phyloP scores from a whole-genome alignment of 306 rosid species.

The Casuarina glauca region DNA sequence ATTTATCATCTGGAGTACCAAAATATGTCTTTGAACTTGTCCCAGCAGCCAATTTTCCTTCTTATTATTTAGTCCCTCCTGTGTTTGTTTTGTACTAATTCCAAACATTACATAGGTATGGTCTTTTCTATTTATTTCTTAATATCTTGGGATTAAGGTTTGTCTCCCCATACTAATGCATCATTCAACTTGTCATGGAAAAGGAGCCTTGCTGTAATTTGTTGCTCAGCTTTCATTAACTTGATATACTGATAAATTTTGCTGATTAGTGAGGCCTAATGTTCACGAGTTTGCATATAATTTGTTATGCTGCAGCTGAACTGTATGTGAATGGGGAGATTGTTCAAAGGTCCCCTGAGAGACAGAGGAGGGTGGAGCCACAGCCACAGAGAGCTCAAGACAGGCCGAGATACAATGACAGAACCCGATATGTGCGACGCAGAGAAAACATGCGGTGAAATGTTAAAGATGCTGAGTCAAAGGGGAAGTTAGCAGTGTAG shows the following conservation, averaged over 20 bases:
- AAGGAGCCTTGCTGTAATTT: neutral
- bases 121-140: neutral
- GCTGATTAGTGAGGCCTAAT: neutral
- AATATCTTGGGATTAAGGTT: neutral
- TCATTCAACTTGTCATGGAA: neutral
- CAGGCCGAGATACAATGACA: slow-evolving; percentile 88
- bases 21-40: neutral
- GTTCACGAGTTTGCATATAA: neutral
- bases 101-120: neutral
- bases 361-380: slow-evolving; percentile 96
- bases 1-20: neutral
- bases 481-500: slow-evolving; percentile 27
- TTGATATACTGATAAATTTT: neutral
- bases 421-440: slow-evolving; percentile 75
- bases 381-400: slow-evolving; percentile 85
- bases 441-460: slow-evolving; percentile 64
- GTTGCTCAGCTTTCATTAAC: neutral
- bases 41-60: neutral
- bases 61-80: neutral
- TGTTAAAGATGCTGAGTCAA: neutral
- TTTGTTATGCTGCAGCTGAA: slow-evolving; percentile 63
- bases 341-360: slow-evolving; percentile 89
- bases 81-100: neutral
- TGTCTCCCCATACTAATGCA: neutral
- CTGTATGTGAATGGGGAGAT: slow-evolving; percentile 91